These are phyloP conservation scores for Seiridium cupressi DNA, from an alignment of 2,329 filamentous ascomycete genomes.

Conservation along the genomic window DNA sequence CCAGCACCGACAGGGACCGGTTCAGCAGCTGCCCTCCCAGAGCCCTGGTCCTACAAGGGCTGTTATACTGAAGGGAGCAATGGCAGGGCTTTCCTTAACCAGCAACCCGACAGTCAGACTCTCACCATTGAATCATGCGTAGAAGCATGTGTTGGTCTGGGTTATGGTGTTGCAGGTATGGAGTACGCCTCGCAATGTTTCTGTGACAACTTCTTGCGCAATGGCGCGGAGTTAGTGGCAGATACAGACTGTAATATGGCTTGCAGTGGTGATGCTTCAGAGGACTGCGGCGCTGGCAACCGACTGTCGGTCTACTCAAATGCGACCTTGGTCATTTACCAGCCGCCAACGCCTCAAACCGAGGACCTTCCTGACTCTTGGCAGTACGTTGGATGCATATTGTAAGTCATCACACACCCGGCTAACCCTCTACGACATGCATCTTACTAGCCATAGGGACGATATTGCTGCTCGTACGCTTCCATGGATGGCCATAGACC, in stretches of 20 bases:
- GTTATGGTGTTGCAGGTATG: conserved; percentile 29
- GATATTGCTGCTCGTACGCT: conserved; percentile 24
- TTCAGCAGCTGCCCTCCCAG: conserved; percentile 12
- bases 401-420: conserved; percentile 7
- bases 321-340: conserved; percentile 14
- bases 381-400: conserved; percentile 20
- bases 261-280: conserved; percentile 18
- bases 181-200: conserved; percentile 33
- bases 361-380: conserved; percentile 12
- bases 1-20: conserved; percentile 3
- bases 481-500: conserved; percentile 35
- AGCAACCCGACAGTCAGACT: conserved; percentile 18
- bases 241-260: conserved; percentile 21
- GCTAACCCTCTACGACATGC: neutral
- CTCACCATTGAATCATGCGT: conserved; percentile 22
- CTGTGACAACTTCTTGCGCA: conserved; percentile 19
- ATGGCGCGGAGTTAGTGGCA: conserved; percentile 15
- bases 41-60: conserved; percentile 17
- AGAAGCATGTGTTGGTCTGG: conserved; percentile 15
- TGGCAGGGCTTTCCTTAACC: conserved; percentile 14
- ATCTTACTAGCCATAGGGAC: conserved; percentile 13
- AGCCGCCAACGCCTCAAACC: conserved; percentile 15
- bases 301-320: conserved; percentile 20
- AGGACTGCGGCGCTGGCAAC: conserved; percentile 22
- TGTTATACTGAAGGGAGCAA: conserved; percentile 19